phyloP scores from a whole-genome alignment of 179 eudicot genomes.

The Drosera spatulata region DNA sequence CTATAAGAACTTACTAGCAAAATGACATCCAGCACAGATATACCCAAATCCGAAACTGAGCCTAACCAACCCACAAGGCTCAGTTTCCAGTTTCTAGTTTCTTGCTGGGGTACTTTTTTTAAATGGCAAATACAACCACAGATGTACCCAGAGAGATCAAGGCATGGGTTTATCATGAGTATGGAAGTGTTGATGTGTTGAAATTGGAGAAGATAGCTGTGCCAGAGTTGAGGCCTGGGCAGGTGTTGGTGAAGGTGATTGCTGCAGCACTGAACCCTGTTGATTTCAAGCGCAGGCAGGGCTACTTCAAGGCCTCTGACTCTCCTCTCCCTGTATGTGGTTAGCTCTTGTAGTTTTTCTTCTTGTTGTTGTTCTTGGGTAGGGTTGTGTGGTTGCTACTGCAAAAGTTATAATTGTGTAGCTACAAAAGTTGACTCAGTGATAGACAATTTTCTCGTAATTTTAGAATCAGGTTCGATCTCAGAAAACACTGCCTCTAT shows the following conservation, averaged over 20 bases:
- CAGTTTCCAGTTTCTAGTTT: too few species aligned
- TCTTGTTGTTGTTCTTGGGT: neutral
- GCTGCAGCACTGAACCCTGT: slow-evolving; percentile 92
- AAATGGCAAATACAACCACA: too few species aligned
- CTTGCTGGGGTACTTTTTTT: too few species aligned
- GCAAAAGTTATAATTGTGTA: too few species aligned
- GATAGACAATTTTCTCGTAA: too few species aligned
- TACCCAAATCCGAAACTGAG: too few species aligned
- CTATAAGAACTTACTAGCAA: too few species aligned
- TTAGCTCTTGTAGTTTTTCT: slow-evolving; percentile 4
- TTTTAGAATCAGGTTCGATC: too few species aligned
- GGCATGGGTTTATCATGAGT: slow-evolving; percentile 84
- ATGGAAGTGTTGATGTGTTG: slow-evolving; percentile 80
- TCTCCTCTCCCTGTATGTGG: slow-evolving; percentile 79
- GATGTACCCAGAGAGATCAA: slow-evolving; percentile 54
- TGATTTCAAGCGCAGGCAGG: slow-evolving; percentile 73
- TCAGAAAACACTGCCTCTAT: too few species aligned
- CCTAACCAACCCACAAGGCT: too few species aligned
- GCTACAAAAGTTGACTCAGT: too few species aligned
- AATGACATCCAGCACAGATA: too few species aligned
- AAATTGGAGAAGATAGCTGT: slow-evolving; percentile 52
- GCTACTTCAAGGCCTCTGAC: slow-evolving; percentile 89
- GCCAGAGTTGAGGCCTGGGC: slow-evolving; percentile 60
- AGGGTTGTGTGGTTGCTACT: neutral
- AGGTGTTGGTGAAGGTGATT: slow-evolving; percentile 73